Percentiles rank a stretch among this genome's conserved stretches.
Evolutionary conservation across 2,329 filamentous ascomycete species (phyloP).

Genomic region (Aspergillus hortae): DNA sequence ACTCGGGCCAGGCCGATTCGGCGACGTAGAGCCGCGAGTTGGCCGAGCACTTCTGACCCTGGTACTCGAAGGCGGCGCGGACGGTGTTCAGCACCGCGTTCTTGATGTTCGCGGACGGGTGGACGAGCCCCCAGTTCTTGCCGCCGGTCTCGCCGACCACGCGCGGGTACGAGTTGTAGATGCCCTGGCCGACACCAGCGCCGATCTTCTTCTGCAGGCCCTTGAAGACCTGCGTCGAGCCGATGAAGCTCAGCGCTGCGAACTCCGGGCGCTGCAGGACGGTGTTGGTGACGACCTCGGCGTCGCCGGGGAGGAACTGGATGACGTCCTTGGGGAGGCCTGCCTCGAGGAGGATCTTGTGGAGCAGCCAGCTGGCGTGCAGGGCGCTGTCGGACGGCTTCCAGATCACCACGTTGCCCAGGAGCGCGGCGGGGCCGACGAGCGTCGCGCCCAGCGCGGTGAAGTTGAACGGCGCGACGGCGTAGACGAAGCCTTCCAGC

Average conservation of each 20-base stretch:
- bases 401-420: constrained; percentile 94
- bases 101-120: constrained; percentile 69
- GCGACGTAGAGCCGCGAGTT: constrained; percentile 77
- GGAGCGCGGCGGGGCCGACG: constrained; percentile 74
- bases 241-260: constrained; percentile 86
- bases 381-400: constrained; percentile 86
- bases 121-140: constrained; percentile 88
- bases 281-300: constrained; percentile 73
- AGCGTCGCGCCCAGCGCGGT: constrained; percentile 90
- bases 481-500: constrained; percentile 94
- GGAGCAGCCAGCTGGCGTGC: constrained; percentile 81
- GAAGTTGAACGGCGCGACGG: constrained; percentile 93
- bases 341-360: constrained; percentile 84
- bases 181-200: constrained; percentile 71
- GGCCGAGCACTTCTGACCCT: constrained; percentile 87
- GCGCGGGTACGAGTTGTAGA: constrained; percentile 78
- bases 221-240: constrained; percentile 86
- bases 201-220: constrained; percentile 83
- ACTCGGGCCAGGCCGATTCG: constrained; percentile 66
- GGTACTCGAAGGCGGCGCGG: constrained; percentile 82
- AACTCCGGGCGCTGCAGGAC: constrained; percentile 76
- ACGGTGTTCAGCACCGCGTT: constrained; percentile 79
- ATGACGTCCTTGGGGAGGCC: constrained; percentile 84
- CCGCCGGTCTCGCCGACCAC: constrained; percentile 88
- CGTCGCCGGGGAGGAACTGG: constrained; percentile 86